These are phyloP conservation scores for Piper longum DNA, from an alignment of 164 flowering plant species.

Conservation along the genomic window DNA sequence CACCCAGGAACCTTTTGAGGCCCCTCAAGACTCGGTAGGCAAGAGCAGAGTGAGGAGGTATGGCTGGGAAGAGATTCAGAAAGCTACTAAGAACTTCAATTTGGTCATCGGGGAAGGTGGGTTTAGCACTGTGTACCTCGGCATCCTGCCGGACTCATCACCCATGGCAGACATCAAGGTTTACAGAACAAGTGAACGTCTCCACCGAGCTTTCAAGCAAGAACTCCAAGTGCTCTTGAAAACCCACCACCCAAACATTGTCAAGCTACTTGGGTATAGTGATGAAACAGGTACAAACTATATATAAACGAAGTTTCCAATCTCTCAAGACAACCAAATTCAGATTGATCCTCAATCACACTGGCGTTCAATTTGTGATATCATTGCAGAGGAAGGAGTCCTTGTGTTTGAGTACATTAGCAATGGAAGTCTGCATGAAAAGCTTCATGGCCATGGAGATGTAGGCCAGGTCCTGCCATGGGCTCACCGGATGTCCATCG, in stretches of 20 bases:
- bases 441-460: conserved; percentile 23
- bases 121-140: conserved; percentile 59
- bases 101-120: conserved; percentile 59
- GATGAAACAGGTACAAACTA: conserved; percentile 30
- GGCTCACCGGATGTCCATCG: conserved; percentile 41
- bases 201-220: conserved; percentile 36
- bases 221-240: conserved; percentile 43
- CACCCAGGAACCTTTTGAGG: conserved; percentile 3
- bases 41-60: conserved; percentile 18
- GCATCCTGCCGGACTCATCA: conserved; percentile 16
- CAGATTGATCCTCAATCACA: too few species aligned
- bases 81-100: conserved; percentile 27
- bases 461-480: conserved; percentile 24
- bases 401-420: conserved; percentile 50
- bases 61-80: conserved; percentile 44
- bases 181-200: conserved; percentile 35
- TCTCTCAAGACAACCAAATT: too few species aligned
- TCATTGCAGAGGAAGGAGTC: conserved; percentile 41
- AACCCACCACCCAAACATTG: conserved; percentile 40
- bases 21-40: neutral
- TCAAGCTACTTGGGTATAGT: conserved; percentile 55
- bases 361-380: too few species aligned
- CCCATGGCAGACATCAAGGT: conserved; percentile 44
- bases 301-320: too few species aligned
- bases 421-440: conserved; percentile 50